These are phyloP conservation scores for Cucurbita ficifolia DNA, from an alignment of 306 rosid genomes.

Conservation along the genomic window DNA sequence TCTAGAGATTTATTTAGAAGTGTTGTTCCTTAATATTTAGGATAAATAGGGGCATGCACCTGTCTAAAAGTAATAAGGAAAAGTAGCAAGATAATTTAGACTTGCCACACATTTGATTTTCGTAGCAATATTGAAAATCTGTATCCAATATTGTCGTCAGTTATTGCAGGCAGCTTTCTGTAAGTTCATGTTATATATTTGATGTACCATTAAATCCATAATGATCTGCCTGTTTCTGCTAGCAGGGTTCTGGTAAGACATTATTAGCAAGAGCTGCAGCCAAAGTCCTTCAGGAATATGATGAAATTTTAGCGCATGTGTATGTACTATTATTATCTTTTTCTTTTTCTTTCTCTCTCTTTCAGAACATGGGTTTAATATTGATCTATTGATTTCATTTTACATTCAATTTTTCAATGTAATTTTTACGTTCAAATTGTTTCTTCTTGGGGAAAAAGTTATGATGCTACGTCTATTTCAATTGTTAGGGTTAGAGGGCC, in stretches of 20 bases:
- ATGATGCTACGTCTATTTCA: background rate
- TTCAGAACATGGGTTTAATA: background rate
- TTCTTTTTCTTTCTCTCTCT: constrained; percentile 4
- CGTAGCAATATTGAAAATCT: no score
- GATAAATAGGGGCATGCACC: no score
- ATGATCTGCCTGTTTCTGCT: constrained; percentile 1
- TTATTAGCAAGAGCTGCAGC: constrained; percentile 64
- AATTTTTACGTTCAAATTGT: background rate
- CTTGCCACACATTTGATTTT: no score
- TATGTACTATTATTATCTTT: constrained; percentile 22
- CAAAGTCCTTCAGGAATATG: constrained; percentile 42
- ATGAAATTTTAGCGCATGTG: constrained; percentile 62
- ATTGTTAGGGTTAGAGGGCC: background rate
- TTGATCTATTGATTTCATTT: background rate
- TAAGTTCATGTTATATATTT: background rate
- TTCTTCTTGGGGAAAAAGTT: background rate
- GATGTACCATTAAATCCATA: background rate
- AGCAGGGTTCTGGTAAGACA: constrained; percentile 93
- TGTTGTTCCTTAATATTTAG: no score
- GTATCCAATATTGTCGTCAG: background rate
- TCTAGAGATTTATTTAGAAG: no score
- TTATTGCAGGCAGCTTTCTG: background rate
- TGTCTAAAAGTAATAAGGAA: no score
- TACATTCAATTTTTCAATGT: background rate
- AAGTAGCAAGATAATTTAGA: no score